Conservation (phyloP, 139 green algal genomes). For the Chlamydomonas applanata region DNA sequence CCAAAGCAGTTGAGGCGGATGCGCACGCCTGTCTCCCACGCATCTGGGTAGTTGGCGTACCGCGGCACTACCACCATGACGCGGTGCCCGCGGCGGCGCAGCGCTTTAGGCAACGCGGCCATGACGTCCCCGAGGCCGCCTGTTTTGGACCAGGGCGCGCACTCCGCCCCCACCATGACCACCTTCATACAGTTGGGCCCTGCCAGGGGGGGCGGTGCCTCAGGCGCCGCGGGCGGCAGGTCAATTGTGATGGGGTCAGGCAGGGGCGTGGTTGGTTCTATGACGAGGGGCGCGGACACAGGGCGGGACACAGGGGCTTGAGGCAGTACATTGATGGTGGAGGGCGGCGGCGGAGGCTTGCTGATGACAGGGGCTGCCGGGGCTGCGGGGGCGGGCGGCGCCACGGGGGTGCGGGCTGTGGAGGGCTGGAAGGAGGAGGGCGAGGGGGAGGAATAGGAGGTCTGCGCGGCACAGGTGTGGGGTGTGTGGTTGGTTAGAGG, state of each 20-base stretch:
- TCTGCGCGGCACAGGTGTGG: too few species aligned
- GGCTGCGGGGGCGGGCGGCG: too few species aligned
- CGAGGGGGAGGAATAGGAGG: background rate
- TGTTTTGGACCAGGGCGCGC: conserved; percentile 96
- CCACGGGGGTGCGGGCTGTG: too few species aligned
- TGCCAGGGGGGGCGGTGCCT: conserved; percentile 22
- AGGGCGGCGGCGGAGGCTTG: too few species aligned
- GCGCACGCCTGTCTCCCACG: conserved; percentile 74
- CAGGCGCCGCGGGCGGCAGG: background rate
- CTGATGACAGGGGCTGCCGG: background rate
- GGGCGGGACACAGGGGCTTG: conserved; percentile 5
- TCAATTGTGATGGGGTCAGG: conserved; percentile 13
- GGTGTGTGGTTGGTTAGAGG: background rate
- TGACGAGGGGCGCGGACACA: background rate
- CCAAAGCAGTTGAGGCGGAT: conserved; percentile 61
- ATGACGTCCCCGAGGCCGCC: conserved; percentile 97
- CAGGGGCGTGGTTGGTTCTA: conserved; percentile 25
- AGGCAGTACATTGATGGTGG: background rate
- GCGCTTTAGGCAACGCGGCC: conserved; percentile 86
- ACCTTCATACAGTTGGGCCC: conserved; percentile 87
- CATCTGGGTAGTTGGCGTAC: conserved; percentile 75
- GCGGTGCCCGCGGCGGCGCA: conserved; percentile 78
- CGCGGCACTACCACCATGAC: conserved; percentile 86
- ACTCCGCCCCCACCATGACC: conserved; percentile 95
- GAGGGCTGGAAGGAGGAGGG: background rate